Evolutionary conservation across 2,329 filamentous ascomycete genomes (phyloP), one percentile per base, ranked within the genome.

Genomic region (Incumbomyces lentus): DNA sequence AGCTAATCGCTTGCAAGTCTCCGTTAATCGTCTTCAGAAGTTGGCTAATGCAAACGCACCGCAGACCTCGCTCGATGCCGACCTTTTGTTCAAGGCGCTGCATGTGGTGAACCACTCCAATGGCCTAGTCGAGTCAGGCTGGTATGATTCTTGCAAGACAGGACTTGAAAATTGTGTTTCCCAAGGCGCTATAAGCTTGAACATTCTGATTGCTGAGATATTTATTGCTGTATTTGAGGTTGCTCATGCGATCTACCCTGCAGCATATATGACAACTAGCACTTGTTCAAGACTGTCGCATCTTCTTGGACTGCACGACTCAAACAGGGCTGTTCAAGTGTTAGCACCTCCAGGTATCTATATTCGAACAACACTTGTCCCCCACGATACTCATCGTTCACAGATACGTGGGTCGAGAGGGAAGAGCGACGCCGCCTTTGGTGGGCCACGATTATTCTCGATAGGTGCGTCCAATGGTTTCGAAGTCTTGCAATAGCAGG

Each of bases 191-290:
- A 26, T 26, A 26, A 5, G 5, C 22, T 26, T 26, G 22, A 26
- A 26, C 22, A 26, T 26, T 26, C 22, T 26, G 22, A 26, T 26
- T 8, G 32, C 42, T 12, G 31, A 29, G 5, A 47, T 65, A 10
- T 49, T 66, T 6, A 49, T 63, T 6, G 52, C 60, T 1, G 16
- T 59, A 1, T 65, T 64, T 47, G 63, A 65, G 52, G 52, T 64
- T n/a, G 58, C 59, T 2, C 62, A 65, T 34, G 62, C 55, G 8
- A 58, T 65, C 31, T 62, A 61, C 18, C 63, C 64, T 1, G 56
- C 60, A 1, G 63, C 58, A 0, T 65, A 60, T 38, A 42, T 64
- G 19, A 58, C 55, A 1, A 47, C 59, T 8, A 59, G 62, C 5
- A 47, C 54, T 32, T 55, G 56, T 7, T 53, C 52, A 3, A 52